Evolutionary conservation across 225 moss, liverwort and hornwort species (phyloP), one percentile per base, ranked within the genome.

Genomic region (Pseudisothecium myosuroides): DNA sequence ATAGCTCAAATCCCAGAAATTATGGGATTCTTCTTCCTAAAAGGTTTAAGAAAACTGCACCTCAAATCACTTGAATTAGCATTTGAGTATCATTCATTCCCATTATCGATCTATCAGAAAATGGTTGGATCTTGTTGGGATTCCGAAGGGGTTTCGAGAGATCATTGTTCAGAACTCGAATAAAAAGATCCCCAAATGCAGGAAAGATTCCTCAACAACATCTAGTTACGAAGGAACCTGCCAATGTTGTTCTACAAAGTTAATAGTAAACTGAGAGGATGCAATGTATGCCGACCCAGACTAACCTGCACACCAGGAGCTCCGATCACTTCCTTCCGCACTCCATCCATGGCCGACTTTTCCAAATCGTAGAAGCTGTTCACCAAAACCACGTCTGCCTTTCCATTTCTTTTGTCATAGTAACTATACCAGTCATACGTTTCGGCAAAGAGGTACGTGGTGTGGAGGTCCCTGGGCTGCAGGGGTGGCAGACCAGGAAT

Each of bases 351-450:
- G 21, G 77, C 92, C 34, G 41, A 52, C 83, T 82, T 88, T 82
- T 94, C 92, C 54, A 92, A 45, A 81, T 49, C 88, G 41, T 92
- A 91, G 92, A 94, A 92, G 49, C 82, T 92, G 77, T 90, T 92
- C 12, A 62, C 76, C 55, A 94, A 74, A 66, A 92, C 43, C 76
- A 92, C 87, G 49, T 91, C 90, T 36, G 92, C 90, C 72, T 79
- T 88, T 37, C 58, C 19, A 3, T n/a, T 52, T 86, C 88, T 78
- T 17, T 55, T 67, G 50, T 90, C 86, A 27, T 88, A 50, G 45
- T 86, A 92, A 79, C 84, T 86, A 36, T 86, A 88, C 90, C 90
- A 92, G 18, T 83, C 66, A 24, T 74, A 73, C 19, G 83, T 7
- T 31, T 73, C 27, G 26, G 74, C 79, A 67, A 50, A 86, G 4